phyloP scores from a whole-genome alignment of 2,329 filamentous ascomycete species.

The Trichoderma sp. region DNA sequence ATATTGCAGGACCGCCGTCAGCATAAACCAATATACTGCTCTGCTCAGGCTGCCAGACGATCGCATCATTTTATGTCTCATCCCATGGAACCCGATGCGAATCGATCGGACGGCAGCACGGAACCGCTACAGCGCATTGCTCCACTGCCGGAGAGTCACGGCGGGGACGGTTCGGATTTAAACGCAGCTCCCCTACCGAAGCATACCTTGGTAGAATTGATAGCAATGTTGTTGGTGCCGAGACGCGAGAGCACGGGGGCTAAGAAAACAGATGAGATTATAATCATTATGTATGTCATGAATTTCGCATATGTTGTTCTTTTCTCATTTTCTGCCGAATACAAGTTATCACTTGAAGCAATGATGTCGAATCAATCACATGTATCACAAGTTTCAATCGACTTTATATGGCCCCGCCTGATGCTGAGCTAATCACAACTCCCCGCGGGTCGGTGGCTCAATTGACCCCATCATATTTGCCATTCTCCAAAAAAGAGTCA shows the following conservation, averaged over 20 bases:
- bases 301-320: background rate
- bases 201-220: background rate
- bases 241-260: too few species aligned
- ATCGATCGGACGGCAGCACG: constrained; percentile 22
- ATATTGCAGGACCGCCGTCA: background rate
- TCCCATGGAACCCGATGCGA: constrained; percentile 9
- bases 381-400: background rate
- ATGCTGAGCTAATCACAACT: constrained; percentile 20
- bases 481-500: background rate
- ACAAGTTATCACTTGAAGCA: background rate
- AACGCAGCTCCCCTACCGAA: background rate
- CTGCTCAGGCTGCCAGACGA: background rate
- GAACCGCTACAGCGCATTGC: constrained; percentile 1
- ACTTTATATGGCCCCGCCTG: background rate
- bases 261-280: background rate
- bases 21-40: background rate
- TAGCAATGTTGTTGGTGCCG: background rate
- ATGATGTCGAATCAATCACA: background rate
- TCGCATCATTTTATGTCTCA: background rate
- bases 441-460: constrained; percentile 22
- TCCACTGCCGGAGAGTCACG: constrained; percentile 17
- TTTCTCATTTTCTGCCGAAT: background rate
- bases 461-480: constrained; percentile 9
- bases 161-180: constrained; percentile 12
- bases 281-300: background rate